Conservation (phyloP, 31 red algal genomes). For the Endocladia muricata region DNA sequence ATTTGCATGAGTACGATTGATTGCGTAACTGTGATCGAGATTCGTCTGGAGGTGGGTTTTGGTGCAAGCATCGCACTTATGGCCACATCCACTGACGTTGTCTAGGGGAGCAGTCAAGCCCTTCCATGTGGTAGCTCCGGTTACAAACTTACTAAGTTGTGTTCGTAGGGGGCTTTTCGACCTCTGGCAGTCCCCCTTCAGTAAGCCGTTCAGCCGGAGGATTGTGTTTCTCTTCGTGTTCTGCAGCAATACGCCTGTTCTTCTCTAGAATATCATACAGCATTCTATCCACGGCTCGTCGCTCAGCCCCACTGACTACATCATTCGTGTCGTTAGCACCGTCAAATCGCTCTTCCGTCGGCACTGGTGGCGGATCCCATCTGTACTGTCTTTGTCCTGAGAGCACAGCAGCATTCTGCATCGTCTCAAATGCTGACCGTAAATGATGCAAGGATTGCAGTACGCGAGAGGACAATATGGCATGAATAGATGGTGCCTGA, state of each 20-base stretch:
- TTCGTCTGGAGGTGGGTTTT: too few relatives aligned
- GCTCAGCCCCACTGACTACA: conserved; percentile 17
- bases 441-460: conserved; percentile 70
- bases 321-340: neutral
- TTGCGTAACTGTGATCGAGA: too few relatives aligned
- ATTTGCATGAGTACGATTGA: too few relatives aligned
- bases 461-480: conserved; percentile 61
- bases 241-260: conserved; percentile 44
- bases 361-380: conserved; percentile 38
- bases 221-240: conserved; percentile 41
- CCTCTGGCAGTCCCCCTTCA: too few relatives aligned
- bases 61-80: too few relatives aligned
- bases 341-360: neutral
- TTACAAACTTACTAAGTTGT: too few relatives aligned
- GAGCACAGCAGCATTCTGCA: conserved; percentile 48
- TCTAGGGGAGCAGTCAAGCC: too few relatives aligned
- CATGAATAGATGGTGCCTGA: conserved; percentile 63
- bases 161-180: too few relatives aligned
- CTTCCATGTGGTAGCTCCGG: too few relatives aligned
- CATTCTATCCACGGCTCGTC: conserved; percentile 52
- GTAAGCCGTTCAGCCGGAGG: neutral
- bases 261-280: conserved; percentile 62
- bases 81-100: too few relatives aligned
- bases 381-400: conserved; percentile 42
- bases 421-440: conserved; percentile 51